Evolutionary conservation across 2,329 filamentous ascomycete species (phyloP), one percentile per base, ranked within the genome.

Genomic region (Aspergillus sp.): DNA sequence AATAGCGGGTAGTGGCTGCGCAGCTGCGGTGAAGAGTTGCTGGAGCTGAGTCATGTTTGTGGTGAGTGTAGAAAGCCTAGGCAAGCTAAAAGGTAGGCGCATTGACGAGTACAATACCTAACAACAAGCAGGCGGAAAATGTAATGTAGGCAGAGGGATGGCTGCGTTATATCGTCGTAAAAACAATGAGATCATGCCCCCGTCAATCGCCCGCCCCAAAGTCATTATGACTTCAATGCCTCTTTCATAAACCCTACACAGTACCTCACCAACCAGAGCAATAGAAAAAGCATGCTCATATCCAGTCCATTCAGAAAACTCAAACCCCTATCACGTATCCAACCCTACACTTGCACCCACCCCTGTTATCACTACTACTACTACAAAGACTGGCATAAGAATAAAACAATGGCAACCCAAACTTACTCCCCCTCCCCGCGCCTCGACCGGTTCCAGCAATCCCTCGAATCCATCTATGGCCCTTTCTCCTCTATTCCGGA

Each of bases 381-480:
- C 30, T 32, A 32, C 9, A 32, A 32, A 10, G 7, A 13, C 5
- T 7, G 1, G 30, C 7, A 32, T 10, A 12, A 32, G 13, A 32
- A 13, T 32, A 10, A 10, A 32, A 10, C 30, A 32, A 43, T 43
- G 41, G 41, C 9, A 15, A 43, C 41, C 41, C 41, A 22, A 27
- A 17, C 30, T 12, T 19, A 43, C 43, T 56, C 49, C 42, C 52
- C 56, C 4, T 55, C 60, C 6, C 54, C 62, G 7, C 59, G 59
- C 12, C 45, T 67, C 4, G 49, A 55, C 37, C 60, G 55, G 39
- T 70, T 69, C 58, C 58, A 65, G 43, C 52, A 62, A 46, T 62
- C 66, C 30, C 68, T 72, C 61, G 61, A 69, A 52, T 65, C 65
- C 13, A 50, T 73, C 10, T 74, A 73, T 48, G 70, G 70, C 10